These are phyloP conservation scores for Amborella trichopoda DNA, from an alignment of 164 flowering plant genomes.

Conservation along the genomic window DNA sequence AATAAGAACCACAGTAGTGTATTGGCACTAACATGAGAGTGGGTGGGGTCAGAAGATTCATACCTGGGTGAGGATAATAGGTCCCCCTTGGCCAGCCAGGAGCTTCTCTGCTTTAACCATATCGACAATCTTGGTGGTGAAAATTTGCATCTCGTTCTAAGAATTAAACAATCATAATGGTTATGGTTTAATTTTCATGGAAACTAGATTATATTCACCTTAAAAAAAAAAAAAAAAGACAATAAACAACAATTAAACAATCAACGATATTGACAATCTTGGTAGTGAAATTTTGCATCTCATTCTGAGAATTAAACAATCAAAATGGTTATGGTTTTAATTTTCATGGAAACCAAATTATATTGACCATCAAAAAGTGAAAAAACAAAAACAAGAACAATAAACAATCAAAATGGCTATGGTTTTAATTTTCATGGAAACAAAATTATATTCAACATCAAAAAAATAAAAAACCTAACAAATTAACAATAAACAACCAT, in stretches of 20 bases:
- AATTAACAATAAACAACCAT: background rate
- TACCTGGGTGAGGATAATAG: slow-evolving; percentile 10
- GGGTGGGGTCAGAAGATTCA: too few species aligned
- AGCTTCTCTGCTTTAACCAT: slow-evolving; percentile 9
- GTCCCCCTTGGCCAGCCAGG: slow-evolving; percentile 11
- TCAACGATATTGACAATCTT: too few species aligned
- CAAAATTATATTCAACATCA: background rate
- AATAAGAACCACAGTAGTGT: background rate
- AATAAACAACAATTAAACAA: too few species aligned
- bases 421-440: background rate
- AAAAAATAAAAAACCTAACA: background rate
- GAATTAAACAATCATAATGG: background rate
- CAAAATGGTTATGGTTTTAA: background rate
- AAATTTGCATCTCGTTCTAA: slow-evolving; percentile 10
- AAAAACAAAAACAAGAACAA: too few species aligned
- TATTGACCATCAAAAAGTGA: too few species aligned
- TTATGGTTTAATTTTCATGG: background rate
- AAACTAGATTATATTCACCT: background rate
- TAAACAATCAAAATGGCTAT: background rate
- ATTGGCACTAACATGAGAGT: slow-evolving; percentile 1
- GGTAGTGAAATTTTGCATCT: background rate
- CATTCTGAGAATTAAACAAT: background rate
- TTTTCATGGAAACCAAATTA: background rate
- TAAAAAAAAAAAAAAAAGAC: background rate
- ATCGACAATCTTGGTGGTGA: slow-evolving; percentile 4